Evolutionary conservation across 1,284 basidiomycete species (phyloP).

Genomic region (Sporisorium sorghi): DNA sequence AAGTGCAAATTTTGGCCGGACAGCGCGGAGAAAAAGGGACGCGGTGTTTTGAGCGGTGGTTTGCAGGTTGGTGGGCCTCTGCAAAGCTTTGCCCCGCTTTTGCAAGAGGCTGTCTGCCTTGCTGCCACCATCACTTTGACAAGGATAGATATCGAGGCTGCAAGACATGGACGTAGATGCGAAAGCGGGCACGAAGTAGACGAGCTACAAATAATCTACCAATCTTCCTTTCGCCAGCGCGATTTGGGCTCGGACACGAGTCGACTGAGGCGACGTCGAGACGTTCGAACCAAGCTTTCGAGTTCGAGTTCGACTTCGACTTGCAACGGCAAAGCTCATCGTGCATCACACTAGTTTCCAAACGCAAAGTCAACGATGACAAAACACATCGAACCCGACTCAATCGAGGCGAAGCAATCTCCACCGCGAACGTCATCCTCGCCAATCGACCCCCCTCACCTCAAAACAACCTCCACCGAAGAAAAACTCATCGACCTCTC

Average conservation of each 20-base stretch:
- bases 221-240: no score
- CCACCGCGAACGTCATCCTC: conserved; percentile 4
- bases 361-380: no score
- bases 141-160: background rate
- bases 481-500: conserved; percentile 17
- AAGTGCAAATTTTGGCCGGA: no score
- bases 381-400: background rate
- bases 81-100: conserved; percentile 9
- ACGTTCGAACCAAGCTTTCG: no score
- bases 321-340: no score
- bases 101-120: background rate
- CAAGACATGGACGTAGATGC: background rate
- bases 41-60: conserved; percentile 20
- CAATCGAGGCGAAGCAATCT: background rate
- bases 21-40: background rate
- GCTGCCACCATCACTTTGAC: background rate
- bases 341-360: no score
- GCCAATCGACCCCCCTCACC: conserved; percentile 5
- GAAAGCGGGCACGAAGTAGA: background rate
- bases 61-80: conserved; percentile 7
- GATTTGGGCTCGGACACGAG: no score
- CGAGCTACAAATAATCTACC: background rate
- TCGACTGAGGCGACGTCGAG: no score
- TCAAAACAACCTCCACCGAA: background rate
- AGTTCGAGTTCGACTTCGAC: no score